Evolutionary conservation across 768 basidiomycete genomes (phyloP).

Genomic region (Mrakia frigida): DNA sequence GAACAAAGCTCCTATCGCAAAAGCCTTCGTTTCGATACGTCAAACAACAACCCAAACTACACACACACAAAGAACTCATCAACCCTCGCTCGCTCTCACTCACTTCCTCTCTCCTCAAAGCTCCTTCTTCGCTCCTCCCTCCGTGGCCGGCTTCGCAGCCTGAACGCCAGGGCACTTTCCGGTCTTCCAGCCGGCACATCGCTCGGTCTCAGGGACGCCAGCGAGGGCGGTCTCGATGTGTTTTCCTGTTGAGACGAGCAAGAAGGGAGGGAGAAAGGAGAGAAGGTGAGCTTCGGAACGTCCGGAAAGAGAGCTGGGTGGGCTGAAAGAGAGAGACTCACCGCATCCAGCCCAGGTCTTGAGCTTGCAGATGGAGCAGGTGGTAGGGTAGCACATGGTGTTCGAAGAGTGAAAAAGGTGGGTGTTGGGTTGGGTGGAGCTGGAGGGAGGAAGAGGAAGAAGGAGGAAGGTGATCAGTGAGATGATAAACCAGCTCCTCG

Average conservation of each 20-base stretch:
- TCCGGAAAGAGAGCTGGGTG: no score
- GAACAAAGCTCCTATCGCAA: no score
- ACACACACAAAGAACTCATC: not conserved
- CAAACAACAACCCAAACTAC: no score
- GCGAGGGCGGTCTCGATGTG: conserved; percentile 37
- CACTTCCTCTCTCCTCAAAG: not conserved
- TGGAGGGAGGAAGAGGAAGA: not conserved
- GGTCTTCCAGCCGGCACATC: conserved; percentile 36
- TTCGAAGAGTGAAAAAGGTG: not conserved
- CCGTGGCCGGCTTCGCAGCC: not conserved
- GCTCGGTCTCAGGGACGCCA: conserved; percentile 38
- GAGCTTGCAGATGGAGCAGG: conserved; percentile 18
- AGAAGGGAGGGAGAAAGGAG: conserved; percentile 15
- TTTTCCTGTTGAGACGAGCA: conserved; percentile 5
- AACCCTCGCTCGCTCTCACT: not conserved
- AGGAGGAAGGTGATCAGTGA: not conserved
- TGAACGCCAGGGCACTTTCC: conserved; percentile 13
- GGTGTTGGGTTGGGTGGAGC: not conserved
- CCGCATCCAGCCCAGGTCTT: conserved; percentile 31
- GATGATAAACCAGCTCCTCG: not conserved
- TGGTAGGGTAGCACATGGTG: conserved; percentile 25
- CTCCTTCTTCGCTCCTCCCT: not conserved
- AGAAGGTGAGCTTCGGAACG: conserved; percentile 10
- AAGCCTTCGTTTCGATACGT: no score
- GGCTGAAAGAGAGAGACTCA: not conserved